Evolutionary conservation across 1,139 yeast species (phyloP), one percentile per base, ranked within the genome.

Genomic region (Candida dubliniensis): DNA sequence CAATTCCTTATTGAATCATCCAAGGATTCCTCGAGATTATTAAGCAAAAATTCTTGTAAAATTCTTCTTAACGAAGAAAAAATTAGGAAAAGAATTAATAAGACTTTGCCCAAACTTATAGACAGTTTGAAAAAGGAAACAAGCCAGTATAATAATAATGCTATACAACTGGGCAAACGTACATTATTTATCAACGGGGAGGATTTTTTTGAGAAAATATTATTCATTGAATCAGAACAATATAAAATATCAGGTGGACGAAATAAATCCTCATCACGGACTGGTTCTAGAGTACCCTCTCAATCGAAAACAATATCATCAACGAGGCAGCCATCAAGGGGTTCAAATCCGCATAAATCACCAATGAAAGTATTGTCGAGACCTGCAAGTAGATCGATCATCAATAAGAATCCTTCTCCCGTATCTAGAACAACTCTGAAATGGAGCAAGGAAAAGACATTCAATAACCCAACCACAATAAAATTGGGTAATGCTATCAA

Each of bases 21-120:
- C 1, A 84, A 82, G 54, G 95, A 93, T 59, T 83, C 96, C 0
- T 82, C 95, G 0, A 74, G 98, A 49, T 70, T 91, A 35, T 67
- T 87, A 42, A 79, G 87, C 49, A 80, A 87, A 55, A 84, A 89
- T 51, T 86, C 93, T 2, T 91, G 95, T 52, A 83, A 83, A 48
- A 84, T 90, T 25, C 67, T 91, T 44, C 73, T 87, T 48, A 78
- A 85, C 48, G 98, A 93, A 61, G 96, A 90, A 57, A 84, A 78
- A 56, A 72, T 82, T 36, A 71, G 97, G 43, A 84, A 85, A 54
- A 76, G 77, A 45, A 71, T 91, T 5, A 69, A 80, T 26, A 82
- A 81, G 55, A 77, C 77, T 52, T 68, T 88, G 55, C 98, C 98
- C 0, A 70, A 71, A 34, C 69, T 86, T 1, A 65, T 88, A 8